Conservation (phyloP, 2,329 filamentous ascomycete genomes). For the Talaromyces sp. region DNA sequence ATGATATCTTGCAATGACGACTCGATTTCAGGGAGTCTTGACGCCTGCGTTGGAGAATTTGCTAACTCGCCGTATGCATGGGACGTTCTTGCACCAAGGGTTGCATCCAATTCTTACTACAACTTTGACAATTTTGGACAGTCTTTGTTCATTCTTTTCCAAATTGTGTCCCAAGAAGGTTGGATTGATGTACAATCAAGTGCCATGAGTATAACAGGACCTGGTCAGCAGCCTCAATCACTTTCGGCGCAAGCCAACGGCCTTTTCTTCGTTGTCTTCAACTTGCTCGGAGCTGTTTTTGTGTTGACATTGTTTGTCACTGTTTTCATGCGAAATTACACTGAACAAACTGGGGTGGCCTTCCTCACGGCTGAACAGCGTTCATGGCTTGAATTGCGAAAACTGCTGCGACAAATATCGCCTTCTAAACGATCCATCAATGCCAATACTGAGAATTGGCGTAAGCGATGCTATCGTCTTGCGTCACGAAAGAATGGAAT, state of each 20-base stretch:
- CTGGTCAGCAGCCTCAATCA: slow-evolving; percentile 65
- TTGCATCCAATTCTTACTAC: slow-evolving; percentile 76
- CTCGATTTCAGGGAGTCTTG: slow-evolving; percentile 50
- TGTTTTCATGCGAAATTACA: slow-evolving; percentile 99
- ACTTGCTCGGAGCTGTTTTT: slow-evolving; percentile 92
- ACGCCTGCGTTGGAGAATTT: slow-evolving; percentile 81
- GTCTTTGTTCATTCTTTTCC: slow-evolving; percentile 92
- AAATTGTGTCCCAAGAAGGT: slow-evolving; percentile 97
- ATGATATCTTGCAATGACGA: slow-evolving; percentile 77
- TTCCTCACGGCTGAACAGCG: slow-evolving; percentile 93
- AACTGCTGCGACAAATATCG: slow-evolving; percentile 85
- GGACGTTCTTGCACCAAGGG: slow-evolving; percentile 77
- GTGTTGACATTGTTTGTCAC: slow-evolving; percentile 96
- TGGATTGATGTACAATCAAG: slow-evolving; percentile 92
- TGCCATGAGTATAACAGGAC: slow-evolving; percentile 74
- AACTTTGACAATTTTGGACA: slow-evolving; percentile 94
- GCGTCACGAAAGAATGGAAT: slow-evolving; percentile 90
- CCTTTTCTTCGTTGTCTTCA: slow-evolving; percentile 93
- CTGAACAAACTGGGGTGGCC: slow-evolving; percentile 94
- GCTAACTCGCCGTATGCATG: slow-evolving; percentile 73
- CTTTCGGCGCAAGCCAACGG: slow-evolving; percentile 76
- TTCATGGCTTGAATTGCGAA: slow-evolving; percentile 92
- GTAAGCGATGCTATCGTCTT: slow-evolving; percentile 89
- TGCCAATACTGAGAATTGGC: slow-evolving; percentile 71
- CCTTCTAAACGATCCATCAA: slow-evolving; percentile 88